These are phyloP conservation scores for Penicillium verhagenii DNA, from an alignment of 495 filamentous ascomycete genomes.

Conservation along the genomic window DNA sequence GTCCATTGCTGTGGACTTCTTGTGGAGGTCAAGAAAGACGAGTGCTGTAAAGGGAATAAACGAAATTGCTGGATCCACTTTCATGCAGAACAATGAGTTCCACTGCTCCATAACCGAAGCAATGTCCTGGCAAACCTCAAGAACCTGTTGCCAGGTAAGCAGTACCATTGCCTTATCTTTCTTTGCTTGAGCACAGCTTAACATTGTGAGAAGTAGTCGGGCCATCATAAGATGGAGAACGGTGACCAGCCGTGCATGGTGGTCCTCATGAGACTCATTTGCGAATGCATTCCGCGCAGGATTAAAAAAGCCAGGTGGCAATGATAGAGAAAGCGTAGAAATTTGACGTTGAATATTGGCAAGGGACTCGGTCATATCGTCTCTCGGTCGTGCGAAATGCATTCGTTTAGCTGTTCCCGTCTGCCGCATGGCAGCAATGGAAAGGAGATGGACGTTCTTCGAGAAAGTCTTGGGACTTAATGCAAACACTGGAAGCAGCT, in stretches of 20 bases:
- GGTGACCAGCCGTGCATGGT: conserved; percentile 17
- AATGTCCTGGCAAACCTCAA: conserved; percentile 18
- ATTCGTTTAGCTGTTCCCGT: conserved; percentile 6
- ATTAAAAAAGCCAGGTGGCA: conserved; percentile 18
- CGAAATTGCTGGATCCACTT: conserved; percentile 20
- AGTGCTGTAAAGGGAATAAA: conserved; percentile 20
- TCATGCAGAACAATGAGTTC: conserved; percentile 17
- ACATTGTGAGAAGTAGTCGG: conserved; percentile 8
- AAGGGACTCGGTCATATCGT: neutral
- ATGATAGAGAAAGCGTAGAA: conserved; percentile 12
- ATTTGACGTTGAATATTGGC: conserved; percentile 14
- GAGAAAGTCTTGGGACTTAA: neutral
- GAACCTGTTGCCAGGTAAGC: conserved; percentile 20
- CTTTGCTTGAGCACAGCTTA: neutral
- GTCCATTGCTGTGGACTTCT: conserved; percentile 1
- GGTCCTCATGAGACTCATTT: conserved; percentile 11
- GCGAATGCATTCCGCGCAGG: conserved; percentile 16
- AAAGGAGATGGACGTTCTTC: conserved; percentile 4
- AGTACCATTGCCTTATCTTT: conserved; percentile 12
- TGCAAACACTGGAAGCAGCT: neutral
- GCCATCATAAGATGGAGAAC: conserved; percentile 17
- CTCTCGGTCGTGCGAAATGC: neutral
- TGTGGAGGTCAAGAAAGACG: conserved; percentile 20
- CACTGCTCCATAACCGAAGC: conserved; percentile 15
- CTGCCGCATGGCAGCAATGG: conserved; percentile 13